phyloP scores from a whole-genome alignment of 495 filamentous ascomycete species.

The Aspergillus leporis region DNA sequence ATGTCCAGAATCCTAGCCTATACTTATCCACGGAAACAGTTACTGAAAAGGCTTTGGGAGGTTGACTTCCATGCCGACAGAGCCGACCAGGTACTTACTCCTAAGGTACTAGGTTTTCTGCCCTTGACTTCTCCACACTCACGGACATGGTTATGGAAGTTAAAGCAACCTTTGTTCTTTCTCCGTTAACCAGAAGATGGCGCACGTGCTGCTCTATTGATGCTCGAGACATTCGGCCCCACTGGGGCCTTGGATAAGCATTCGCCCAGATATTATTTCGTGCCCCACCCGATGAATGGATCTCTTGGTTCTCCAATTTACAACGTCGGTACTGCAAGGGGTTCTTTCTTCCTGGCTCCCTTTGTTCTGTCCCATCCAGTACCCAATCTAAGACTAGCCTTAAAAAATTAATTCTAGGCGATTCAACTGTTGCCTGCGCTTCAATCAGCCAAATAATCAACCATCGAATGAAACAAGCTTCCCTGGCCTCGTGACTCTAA shows the following conservation, averaged over 20 bases:
- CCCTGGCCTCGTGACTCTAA: background rate
- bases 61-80: background rate
- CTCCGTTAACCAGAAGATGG: slow-evolving; percentile 1
- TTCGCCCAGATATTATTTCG: background rate
- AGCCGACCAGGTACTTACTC: background rate
- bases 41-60: too few species aligned
- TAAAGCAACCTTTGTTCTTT: background rate
- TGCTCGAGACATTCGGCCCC: background rate
- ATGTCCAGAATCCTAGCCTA: too few species aligned
- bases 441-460: background rate
- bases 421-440: background rate
- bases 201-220: background rate
- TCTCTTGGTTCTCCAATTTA: background rate
- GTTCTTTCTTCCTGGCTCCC: background rate
- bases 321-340: background rate
- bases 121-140: background rate
- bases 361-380: background rate
- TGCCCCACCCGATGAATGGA: background rate
- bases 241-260: background rate
- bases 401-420: slow-evolving; percentile 1
- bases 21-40: too few species aligned
- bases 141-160: background rate
- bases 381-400: background rate
- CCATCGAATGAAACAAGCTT: slow-evolving; percentile 2
- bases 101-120: background rate